These are phyloP conservation scores for Graphium sp. DNA, from an alignment of 2,329 filamentous ascomycete genomes.

Conservation along the genomic window DNA sequence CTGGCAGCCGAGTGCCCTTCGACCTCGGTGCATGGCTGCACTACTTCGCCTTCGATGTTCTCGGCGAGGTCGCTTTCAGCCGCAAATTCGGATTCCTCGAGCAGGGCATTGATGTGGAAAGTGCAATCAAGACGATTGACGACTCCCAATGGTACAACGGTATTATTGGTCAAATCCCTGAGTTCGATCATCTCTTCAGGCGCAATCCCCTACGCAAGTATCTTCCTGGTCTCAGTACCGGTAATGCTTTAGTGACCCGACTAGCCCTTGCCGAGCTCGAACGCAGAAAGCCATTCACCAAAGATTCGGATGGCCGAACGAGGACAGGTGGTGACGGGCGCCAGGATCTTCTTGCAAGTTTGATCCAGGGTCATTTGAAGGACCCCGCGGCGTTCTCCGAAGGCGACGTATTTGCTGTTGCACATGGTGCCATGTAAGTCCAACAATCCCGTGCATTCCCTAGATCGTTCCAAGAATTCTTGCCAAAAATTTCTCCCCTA, in stretches of 20 bases:
- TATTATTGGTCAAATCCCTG: slow-evolving; percentile 31
- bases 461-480: background rate
- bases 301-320: slow-evolving; percentile 22
- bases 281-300: slow-evolving; percentile 25
- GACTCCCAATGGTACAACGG: slow-evolving; percentile 34
- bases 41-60: slow-evolving; percentile 10
- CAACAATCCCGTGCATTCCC: background rate
- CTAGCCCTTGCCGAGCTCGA: slow-evolving; percentile 32
- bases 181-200: slow-evolving; percentile 27
- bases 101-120: slow-evolving; percentile 6
- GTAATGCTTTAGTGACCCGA: slow-evolving; percentile 29
- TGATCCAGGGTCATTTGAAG: slow-evolving; percentile 34
- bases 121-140: slow-evolving; percentile 22
- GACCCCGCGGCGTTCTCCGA: slow-evolving; percentile 27
- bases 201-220: slow-evolving; percentile 26
- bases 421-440: slow-evolving; percentile 36
- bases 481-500: no score
- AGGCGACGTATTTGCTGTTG: slow-evolving; percentile 38
- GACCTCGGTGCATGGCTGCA: slow-evolving; percentile 29
- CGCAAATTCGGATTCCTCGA: slow-evolving; percentile 19
- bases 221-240: slow-evolving; percentile 21
- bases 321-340: slow-evolving; percentile 20
- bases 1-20: slow-evolving; percentile 9
- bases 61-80: slow-evolving; percentile 17
- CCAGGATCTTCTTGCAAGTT: slow-evolving; percentile 30